Percentiles rank a stretch among this genome's conserved stretches.
These are phyloP conservation scores for Brassica cretica DNA, from an alignment of 345 rosid species.

Conservation along the genomic window DNA sequence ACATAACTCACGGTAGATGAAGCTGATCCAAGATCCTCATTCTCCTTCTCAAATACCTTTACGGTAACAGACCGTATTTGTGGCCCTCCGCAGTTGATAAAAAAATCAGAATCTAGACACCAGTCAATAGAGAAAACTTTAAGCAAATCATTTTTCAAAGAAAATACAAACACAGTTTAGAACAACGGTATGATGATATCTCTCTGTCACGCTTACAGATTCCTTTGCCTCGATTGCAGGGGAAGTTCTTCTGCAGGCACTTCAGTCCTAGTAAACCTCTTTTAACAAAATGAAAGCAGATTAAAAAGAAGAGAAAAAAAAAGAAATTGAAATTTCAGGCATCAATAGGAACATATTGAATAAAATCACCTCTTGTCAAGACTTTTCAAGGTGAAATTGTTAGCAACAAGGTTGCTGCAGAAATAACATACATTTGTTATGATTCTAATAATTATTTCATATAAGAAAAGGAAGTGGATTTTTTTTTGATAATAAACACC, in stretches of 20 bases:
- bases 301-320: background rate
- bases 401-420: slow-evolving; percentile 75
- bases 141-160: no score
- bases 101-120: slow-evolving; percentile 52
- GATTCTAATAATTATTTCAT: background rate
- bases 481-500: background rate
- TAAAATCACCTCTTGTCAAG: slow-evolving; percentile 48
- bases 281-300: background rate
- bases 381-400: slow-evolving; percentile 55
- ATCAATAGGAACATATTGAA: background rate
- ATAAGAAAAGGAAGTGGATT: background rate
- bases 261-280: slow-evolving; percentile 45
- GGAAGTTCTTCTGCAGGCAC: slow-evolving; percentile 64
- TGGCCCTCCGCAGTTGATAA: slow-evolving; percentile 68
- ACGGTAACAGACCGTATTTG: slow-evolving; percentile 28
- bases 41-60: slow-evolving; percentile 48
- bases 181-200: background rate
- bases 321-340: background rate
- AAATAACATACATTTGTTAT: slow-evolving; percentile 10
- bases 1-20: slow-evolving; percentile 45
- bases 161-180: background rate
- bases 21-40: slow-evolving; percentile 54
- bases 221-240: slow-evolving; percentile 33
- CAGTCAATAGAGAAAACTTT: background rate
- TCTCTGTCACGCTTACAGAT: slow-evolving; percentile 46